Percentiles rank a stretch among this genome's conserved stretches.
These are phyloP conservation scores for Xylariaceae sp. DNA, from an alignment of 2,329 filamentous ascomycete species.

Conservation along the genomic window DNA sequence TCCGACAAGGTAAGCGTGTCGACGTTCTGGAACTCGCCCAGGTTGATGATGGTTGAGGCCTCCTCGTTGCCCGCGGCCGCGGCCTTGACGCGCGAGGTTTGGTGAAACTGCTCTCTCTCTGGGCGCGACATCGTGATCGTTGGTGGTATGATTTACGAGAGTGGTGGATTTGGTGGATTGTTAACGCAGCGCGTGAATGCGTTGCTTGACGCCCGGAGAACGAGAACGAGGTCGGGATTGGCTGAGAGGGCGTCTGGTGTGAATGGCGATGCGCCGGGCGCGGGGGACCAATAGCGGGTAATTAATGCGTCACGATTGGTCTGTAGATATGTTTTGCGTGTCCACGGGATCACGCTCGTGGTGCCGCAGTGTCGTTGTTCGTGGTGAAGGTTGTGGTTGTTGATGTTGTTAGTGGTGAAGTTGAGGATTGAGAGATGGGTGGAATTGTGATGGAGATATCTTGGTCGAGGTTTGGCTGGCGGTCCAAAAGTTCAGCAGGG, in stretches of 20 bases:
- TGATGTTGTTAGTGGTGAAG: too few species aligned
- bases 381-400: too few species aligned
- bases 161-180: background rate
- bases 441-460: too few species aligned
- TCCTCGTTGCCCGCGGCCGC: conserved; percentile 76
- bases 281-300: conserved; percentile 1
- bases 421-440: too few species aligned
- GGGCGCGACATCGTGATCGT: conserved; percentile 14
- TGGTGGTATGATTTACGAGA: background rate
- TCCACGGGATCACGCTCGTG: background rate
- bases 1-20: conserved; percentile 90
- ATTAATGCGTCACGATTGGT: background rate
- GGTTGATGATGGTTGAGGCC: conserved; percentile 71
- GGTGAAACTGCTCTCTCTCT: conserved; percentile 34
- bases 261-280: conserved; percentile 15
- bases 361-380: background rate
- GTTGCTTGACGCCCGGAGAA: too few species aligned
- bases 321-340: background rate
- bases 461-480: too few species aligned
- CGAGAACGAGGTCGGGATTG: background rate
- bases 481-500: too few species aligned
- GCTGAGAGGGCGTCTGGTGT: background rate
- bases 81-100: conserved; percentile 63
- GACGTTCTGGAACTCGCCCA: conserved; percentile 90
- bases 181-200: background rate